Evolutionary conservation across 2,329 filamentous ascomycete species (phyloP), one percentile per base, ranked within the genome.

Genomic region (Hymenoscyphus fructigenus): DNA sequence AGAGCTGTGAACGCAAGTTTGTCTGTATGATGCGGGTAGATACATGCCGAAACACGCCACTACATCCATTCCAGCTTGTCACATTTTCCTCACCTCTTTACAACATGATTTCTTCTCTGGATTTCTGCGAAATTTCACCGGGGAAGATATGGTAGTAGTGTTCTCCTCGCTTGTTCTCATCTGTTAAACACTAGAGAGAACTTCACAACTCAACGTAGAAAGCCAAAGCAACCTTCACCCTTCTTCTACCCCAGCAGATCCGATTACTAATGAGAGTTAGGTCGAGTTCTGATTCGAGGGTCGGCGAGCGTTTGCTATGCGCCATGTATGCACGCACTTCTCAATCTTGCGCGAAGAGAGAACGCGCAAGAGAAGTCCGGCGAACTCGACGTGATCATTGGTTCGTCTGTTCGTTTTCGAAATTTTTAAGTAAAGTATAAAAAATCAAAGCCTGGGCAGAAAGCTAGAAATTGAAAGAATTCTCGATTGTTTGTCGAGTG

Each of bases 271-370:
- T 23, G 17, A 14, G 10, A 20, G 23, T 29, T 61, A 57, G 17
- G 17, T 58, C 55, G 65, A 61, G 57, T 63, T 28, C 60, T 61
- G 29, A 70, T 72, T 72, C 66, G 67, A 56, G 53, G 47, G 57
- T 34, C 56, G 12, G 32, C 34, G 56, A 28, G 10, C 7, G 57
- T 36, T 58, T 44, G 23, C 50, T 34, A 60, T 69, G 64, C 64
- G 50, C 17, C 41, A 70, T 70, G 70, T 67, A 69, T 59, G 66
- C 66, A 68, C 66, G 65, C 65, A 70, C 67, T 69, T 64, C 66
- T 66, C 23, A 29, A 32, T 12, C 56, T n/a, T 56, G 28, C 36
- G 59, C 34, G 34, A 56, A 29, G 60, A 36, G 55, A 50, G 36
- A 34, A 59, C 63, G 67, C 59, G 58, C 38, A 44, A 57, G 57